Conservation (phyloP, 2,329 filamentous ascomycete genomes). For the Tolypocladium nubicola region DNA sequence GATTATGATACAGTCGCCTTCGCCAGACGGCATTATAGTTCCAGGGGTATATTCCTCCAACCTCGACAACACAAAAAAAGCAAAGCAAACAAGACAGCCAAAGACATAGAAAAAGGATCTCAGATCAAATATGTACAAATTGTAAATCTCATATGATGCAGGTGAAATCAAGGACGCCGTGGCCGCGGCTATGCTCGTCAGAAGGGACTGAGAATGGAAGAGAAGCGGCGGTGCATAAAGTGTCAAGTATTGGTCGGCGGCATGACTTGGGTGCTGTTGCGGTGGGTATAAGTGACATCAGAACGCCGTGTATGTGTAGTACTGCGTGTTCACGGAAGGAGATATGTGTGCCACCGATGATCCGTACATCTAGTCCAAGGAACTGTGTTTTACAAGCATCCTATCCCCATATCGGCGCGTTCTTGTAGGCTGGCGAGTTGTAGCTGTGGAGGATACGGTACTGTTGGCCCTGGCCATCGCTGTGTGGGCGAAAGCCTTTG, state of each 20-base stretch:
- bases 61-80: not conserved
- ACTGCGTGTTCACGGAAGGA: not conserved
- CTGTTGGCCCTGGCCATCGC: conserved; percentile 14
- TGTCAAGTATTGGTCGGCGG: not conserved
- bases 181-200: not conserved
- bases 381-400: not conserved
- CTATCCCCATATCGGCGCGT: conserved; percentile 45
- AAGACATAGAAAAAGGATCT: not conserved
- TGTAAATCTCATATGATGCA: not conserved
- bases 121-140: not conserved
- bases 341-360: not conserved
- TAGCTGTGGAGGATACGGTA: conserved; percentile 48
- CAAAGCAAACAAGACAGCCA: not conserved
- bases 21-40: not conserved
- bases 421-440: conserved; percentile 45
- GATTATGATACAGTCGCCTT: not conserved
- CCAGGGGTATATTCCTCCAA: not conserved
- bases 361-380: not conserved
- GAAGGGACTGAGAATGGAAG: not conserved
- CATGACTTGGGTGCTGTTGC: not conserved
- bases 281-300: not conserved
- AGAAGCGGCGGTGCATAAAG: not conserved
- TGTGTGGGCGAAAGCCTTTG: conserved; percentile 15
- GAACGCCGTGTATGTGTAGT: not conserved
- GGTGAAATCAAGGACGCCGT: not conserved